Percentiles rank a stretch among this genome's conserved stretches.
phyloP scores from a whole-genome alignment of 129 eudicot genomes.

The Flaveria sonorensis region DNA sequence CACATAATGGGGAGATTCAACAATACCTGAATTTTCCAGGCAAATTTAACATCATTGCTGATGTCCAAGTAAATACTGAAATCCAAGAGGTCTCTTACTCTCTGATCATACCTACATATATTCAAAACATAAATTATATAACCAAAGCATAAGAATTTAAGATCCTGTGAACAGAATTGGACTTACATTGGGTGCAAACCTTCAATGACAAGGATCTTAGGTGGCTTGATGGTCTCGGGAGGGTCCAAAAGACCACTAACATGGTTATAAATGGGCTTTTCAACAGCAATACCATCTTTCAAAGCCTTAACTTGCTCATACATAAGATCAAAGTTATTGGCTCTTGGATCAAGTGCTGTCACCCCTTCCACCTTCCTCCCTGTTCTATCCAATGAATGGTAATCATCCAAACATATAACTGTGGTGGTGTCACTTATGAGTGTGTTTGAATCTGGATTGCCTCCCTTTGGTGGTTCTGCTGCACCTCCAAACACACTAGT shows the following conservation, averaged over 20 bases:
- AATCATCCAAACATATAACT: slow-evolving; percentile 91
- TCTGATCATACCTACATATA: slow-evolving; percentile 63
- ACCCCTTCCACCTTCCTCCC: slow-evolving; percentile 93
- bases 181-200: slow-evolving; percentile 98
- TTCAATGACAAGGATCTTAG: slow-evolving; percentile 94
- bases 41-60: slow-evolving; percentile 91
- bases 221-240: slow-evolving; percentile 91
- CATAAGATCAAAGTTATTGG: slow-evolving; percentile 93
- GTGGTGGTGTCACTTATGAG: slow-evolving; percentile 90
- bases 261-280: slow-evolving; percentile 92
- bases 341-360: slow-evolving; percentile 91
- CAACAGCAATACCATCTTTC: slow-evolving; percentile 66
- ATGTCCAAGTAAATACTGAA: slow-evolving; percentile 94
- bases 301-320: slow-evolving; percentile 92
- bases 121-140: not conserved
- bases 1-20: not conserved
- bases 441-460: slow-evolving; percentile 95
- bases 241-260: slow-evolving; percentile 90
- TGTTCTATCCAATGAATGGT: slow-evolving; percentile 85
- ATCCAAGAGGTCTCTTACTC: slow-evolving; percentile 90
- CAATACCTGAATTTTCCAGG: slow-evolving; percentile 92
- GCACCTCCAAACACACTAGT: slow-evolving; percentile 98
- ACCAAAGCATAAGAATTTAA: not conserved
- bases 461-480: slow-evolving; percentile 93
- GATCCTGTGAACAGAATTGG: not conserved